Percentiles rank a stretch among this genome's conserved stretches.
Conservation (phyloP, 805 yeast species). For the Monosporozyma siamensis region DNA sequence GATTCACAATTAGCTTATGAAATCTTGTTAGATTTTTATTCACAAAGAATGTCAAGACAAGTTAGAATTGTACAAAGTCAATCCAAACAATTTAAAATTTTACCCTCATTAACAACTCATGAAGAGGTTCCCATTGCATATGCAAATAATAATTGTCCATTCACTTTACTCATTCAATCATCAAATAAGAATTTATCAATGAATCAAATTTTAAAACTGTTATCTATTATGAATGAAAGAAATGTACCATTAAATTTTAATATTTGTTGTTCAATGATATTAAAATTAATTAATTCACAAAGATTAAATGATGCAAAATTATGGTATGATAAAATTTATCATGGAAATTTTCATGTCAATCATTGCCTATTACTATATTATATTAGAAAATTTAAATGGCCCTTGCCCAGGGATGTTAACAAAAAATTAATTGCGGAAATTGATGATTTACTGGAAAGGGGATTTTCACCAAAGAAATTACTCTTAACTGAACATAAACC, state of each 20-base stretch:
- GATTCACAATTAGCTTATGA: constrained; percentile 20
- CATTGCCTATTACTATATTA: constrained; percentile 15
- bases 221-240: constrained; percentile 18
- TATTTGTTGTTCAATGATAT: constrained; percentile 20
- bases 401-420: background rate
- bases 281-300: constrained; percentile 11
- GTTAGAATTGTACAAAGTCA: constrained; percentile 6
- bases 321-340: constrained; percentile 23
- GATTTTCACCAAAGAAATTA: background rate
- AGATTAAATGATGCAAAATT: constrained; percentile 17
- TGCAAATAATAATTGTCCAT: constrained; percentile 13
- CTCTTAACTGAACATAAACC: background rate
- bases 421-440: background rate
- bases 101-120: no score
- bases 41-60: constrained; percentile 6
- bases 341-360: constrained; percentile 17
- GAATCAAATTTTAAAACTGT: constrained; percentile 12
- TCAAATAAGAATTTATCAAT: constrained; percentile 15
- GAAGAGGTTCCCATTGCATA: background rate
- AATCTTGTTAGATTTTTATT: constrained; percentile 18
- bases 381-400: background rate
- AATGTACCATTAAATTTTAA: constrained; percentile 20
- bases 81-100: background rate
- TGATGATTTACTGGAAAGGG: background rate
- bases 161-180: constrained; percentile 21